Base-by-base conservation (phyloP, 2,329 filamentous ascomycete genomes). In the Diaporthe amygdali region DNA sequence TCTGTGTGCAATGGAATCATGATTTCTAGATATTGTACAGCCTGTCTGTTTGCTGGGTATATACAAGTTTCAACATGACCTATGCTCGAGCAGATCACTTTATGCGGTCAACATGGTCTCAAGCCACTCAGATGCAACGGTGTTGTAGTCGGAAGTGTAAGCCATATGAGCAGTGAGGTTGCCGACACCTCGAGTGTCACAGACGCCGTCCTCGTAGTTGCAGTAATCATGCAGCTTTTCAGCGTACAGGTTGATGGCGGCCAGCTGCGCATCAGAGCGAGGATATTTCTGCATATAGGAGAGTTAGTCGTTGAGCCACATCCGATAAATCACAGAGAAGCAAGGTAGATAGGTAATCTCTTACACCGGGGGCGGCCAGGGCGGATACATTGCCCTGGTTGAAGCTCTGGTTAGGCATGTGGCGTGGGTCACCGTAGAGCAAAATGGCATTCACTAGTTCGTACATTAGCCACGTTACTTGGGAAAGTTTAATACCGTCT, bases 381-480 rank as follows among this genome's bases (percentile, higher is more conserved):
- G 67, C 27, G 22, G 22, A 39, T n/a, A 25, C n/a, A 3, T 69
- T 54, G 10, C 67, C 67, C 2, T 41, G 17, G 46, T 69, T 46
- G 32, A 49, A 69, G 46, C 22, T 25, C 34, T 69, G 39, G 30
- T 69, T 37, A 15, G 67, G 67, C 22, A 69, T 47, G 2, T 69
- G 67, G 7, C 67, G 67, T n/a, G 67, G 67, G 12, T 69, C 46
- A 1, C 67, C 67, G 32, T 41, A 69, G 46, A 69, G 46, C 7
- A 69, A 9, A 10, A 47, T 51, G 46, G 67, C 67, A 52, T 32
- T 52, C 10, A 69, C 55, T 69, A 10, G 20, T 15, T 2, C 14
- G 15, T 8, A 3, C 5, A 32, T 30, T n/a, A 30, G 20, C 20
- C 5, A 34, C 17, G 4, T 1, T 20, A 2, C 7, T 22, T 0